phyloP scores from a whole-genome alignment of 768 basidiomycete species.

The Dentipellis fragilis region DNA sequence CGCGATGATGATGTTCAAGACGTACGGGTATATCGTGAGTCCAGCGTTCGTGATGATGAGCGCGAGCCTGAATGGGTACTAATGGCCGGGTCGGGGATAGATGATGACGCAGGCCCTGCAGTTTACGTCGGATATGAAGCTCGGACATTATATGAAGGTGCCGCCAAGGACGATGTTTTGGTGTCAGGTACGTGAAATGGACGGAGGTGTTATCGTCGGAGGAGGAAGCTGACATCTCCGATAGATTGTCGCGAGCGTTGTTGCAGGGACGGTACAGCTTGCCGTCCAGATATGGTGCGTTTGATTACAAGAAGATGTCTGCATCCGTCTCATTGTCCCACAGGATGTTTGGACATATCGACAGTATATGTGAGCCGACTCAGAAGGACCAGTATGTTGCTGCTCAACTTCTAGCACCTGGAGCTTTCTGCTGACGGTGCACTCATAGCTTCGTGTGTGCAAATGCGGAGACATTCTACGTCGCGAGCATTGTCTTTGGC shows the following conservation, averaged over 20 bases:
- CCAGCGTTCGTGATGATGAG: not conserved
- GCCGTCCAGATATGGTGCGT: constrained; percentile 44
- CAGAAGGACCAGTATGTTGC: constrained; percentile 31
- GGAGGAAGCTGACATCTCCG: constrained; percentile 19
- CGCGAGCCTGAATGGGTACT: not conserved
- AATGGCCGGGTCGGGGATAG: not conserved
- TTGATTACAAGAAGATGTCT: too few relatives aligned
- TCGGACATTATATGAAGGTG: constrained; percentile 67
- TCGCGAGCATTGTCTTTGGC: constrained; percentile 27
- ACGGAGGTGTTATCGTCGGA: constrained; percentile 25
- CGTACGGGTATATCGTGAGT: constrained; percentile 21
- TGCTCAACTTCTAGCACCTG: not conserved
- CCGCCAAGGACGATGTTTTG: constrained; percentile 23
- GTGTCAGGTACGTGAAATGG: constrained; percentile 2
- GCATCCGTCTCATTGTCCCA: not conserved
- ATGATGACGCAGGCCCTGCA: constrained; percentile 40
- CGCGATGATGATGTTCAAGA: constrained; percentile 73
- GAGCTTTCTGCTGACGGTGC: not conserved
- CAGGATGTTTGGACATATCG: constrained; percentile 56
- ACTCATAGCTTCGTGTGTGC: constrained; percentile 9
- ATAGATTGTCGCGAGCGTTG: constrained; percentile 44
- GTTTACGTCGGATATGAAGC: constrained; percentile 70
- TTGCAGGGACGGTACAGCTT: constrained; percentile 60
- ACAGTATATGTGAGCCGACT: constrained; percentile 41
- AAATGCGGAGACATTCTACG: constrained; percentile 12